Base-by-base conservation (phyloP, 768 basidiomycete species). In the Lactifluus volemus region DNA sequence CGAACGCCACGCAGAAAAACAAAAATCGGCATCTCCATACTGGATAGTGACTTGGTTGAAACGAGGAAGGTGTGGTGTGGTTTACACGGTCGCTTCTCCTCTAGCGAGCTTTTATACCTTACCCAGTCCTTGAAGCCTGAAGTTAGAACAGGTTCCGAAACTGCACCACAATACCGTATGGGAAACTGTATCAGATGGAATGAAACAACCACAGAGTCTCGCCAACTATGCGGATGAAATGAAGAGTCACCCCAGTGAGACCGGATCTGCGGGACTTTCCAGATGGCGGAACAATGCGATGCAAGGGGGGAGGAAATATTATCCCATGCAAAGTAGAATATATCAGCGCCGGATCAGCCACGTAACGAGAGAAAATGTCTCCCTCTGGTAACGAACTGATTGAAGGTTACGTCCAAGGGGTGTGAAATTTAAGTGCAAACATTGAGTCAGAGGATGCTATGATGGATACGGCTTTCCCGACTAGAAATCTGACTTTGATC, bases 71-170 rank as follows among this genome's bases (percentile, higher is more conserved):
- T 45, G 19, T 47, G 36, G 19, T 11, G 15, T 52, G 45, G 19
- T 8, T 15, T 19, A 14, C 8, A 21, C 14, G 0, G 11, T 6
- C 38, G 10, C 41, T 29, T 7, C 25, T 41, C 29, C n/a, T 5
- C 15, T 2, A 42, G 29, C 42, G 47, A 32, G 12, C 29, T 53
- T 61, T 62, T 63, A 63, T 63, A 63, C 5, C 3, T 25, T 48
- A 11, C 19, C 11, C 47, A 21, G 48, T n/a, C n/a, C 39, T 39
- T 17, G n/a, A 34, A 9, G 32, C 32, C 4, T 34, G 32, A 17
- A 8, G 38, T 36, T 25, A 19, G 12, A 21, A 4, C 14, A n/a
- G 5, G 29, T 30, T 30, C 17, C 4, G 17, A 25, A 39, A 36
- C 25, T 10, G 30, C 12, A 49, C 36, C 30, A 49, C 29, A 49